phyloP scores from a whole-genome alignment of 768 basidiomycete species.

The Lactifluus volemus region DNA sequence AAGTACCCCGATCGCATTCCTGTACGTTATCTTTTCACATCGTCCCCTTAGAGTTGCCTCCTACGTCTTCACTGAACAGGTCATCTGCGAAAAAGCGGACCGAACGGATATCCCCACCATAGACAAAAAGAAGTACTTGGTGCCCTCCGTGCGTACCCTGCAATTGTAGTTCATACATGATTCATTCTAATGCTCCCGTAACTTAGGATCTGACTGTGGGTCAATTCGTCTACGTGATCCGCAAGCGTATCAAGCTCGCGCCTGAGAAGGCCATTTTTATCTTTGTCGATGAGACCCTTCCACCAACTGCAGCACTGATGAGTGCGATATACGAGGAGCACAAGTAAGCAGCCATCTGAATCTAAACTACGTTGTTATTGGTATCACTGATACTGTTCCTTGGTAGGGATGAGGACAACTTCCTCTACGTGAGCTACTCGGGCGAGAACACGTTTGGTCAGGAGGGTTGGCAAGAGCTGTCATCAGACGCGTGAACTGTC shows the following conservation, averaged over 20 bases:
- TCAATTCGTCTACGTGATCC: constrained; percentile 99
- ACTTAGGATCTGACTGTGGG: constrained; percentile 89
- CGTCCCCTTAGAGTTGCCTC: neutral
- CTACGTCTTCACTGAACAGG: constrained; percentile 38
- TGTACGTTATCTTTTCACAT: constrained; percentile 41
- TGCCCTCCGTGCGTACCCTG: constrained; percentile 69
- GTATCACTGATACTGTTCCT: neutral
- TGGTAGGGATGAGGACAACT: constrained; percentile 95
- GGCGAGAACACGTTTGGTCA: constrained; percentile 93
- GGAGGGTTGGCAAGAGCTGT: constrained; percentile 18
- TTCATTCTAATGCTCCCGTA: neutral
- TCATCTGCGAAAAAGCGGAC: constrained; percentile 99
- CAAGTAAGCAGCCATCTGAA: constrained; percentile 47
- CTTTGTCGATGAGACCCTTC: constrained; percentile 97
- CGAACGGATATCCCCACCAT: constrained; percentile 97
- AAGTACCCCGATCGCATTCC: constrained; percentile 99
- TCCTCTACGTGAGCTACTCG: constrained; percentile 97
- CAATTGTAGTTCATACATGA: constrained; percentile 6
- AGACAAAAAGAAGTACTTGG: constrained; percentile 99
- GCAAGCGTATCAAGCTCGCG: constrained; percentile 99
- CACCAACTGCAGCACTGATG: constrained; percentile 97
- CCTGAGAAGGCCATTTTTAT: constrained; percentile 99
- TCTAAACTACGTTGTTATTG: neutral
- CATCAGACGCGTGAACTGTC: constrained; percentile 16
- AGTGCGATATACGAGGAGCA: constrained; percentile 99